A percentile compares a stretch with the other conserved stretches of the same genome.
These are phyloP conservation scores for bread wheat (Triticum aestivum) DNA, from an alignment of 176 grass and related monocot species.

Conservation along the genomic window IWGSC_CS_RefSeq_v2.1 NC_057797.1:19581610-19582109, in stretches of 20 bases:
- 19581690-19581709: constrained; percentile 21
- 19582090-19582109: constrained; percentile 19
- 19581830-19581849: constrained; percentile 20
- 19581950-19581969: constrained; percentile 33
- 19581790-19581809: constrained; percentile 14
- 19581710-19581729: constrained; percentile 27
- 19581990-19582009: constrained; percentile 33
- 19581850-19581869: constrained; percentile 16
- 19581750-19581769: constrained; percentile 2
- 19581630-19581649: constrained; percentile 57
- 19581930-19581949: constrained; percentile 18
- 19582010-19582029: constrained; percentile 40
- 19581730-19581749: constrained; percentile 15
- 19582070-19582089: constrained; percentile 37
- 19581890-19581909: constrained; percentile 13
- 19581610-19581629: constrained; percentile 76
- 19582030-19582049: constrained; percentile 33
- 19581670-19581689: constrained; percentile 30
- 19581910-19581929: constrained; percentile 20
- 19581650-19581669: constrained; percentile 20
- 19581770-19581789: constrained; percentile 12
- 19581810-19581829: constrained; percentile 5
- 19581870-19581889: constrained; percentile 16
- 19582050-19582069: constrained; percentile 10
- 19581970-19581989: constrained; percentile 37